phyloP scores from a whole-genome alignment of 768 basidiomycete genomes.

The Podaxis mareebaensis region DNA sequence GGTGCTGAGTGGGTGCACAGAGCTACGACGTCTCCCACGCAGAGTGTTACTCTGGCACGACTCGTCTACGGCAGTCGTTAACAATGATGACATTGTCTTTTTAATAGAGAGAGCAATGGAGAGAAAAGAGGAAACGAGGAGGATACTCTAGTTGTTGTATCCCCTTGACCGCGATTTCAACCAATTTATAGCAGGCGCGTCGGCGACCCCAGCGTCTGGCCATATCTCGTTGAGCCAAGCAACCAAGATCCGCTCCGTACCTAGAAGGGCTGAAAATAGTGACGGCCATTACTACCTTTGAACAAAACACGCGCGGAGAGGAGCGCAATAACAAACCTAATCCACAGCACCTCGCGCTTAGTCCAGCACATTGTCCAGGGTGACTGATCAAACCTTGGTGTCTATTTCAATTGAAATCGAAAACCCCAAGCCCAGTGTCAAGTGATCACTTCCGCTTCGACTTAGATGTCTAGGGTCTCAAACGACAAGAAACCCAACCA shows the following conservation, averaged over 20 bases:
- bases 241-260: constrained; percentile 15
- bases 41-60: constrained; percentile 33
- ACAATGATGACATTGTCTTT: constrained; percentile 7
- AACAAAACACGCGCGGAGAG: background rate
- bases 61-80: constrained; percentile 23
- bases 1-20: constrained; percentile 31
- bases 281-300: background rate
- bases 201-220: background rate
- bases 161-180: background rate
- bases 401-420: background rate
- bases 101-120: background rate
- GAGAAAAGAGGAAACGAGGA: background rate
- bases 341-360: background rate
- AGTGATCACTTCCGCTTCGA: background rate
- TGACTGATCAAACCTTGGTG: background rate
- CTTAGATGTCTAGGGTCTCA: background rate
- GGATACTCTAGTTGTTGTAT: background rate
- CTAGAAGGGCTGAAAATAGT: background rate
- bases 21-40: constrained; percentile 41
- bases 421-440: background rate
- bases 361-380: background rate
- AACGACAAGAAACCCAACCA: background rate
- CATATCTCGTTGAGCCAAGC: background rate
- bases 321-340: background rate
- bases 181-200: constrained; percentile 1